These are phyloP conservation scores for Plasmodium ovale DNA, from an alignment of 169 alveolate genomes.

Conservation along the genomic window DNA sequence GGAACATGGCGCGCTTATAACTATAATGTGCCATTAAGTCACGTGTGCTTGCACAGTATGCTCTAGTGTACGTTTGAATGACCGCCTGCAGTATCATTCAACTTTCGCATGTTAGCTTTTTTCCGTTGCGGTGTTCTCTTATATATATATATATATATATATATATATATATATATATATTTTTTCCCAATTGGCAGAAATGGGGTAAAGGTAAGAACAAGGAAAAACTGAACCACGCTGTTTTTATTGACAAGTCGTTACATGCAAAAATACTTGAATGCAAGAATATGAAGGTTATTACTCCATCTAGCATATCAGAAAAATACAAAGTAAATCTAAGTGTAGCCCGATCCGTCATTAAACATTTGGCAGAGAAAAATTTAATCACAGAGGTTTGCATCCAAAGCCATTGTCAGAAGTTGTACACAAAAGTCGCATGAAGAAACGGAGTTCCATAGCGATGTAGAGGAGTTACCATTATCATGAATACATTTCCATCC, in stretches of 20 bases:
- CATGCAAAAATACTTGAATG: constrained; percentile 93
- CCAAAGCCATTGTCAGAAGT: constrained; percentile 88
- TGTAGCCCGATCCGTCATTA: constrained; percentile 92
- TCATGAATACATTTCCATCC: too few relatives aligned
- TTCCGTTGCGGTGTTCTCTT: not conserved
- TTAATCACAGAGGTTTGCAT: constrained; percentile 91
- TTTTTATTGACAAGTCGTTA: constrained; percentile 93
- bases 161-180: not conserved
- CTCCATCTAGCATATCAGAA: constrained; percentile 94
- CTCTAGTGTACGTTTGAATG: too few relatives aligned
- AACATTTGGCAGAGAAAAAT: constrained; percentile 87
- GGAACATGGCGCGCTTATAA: not conserved
- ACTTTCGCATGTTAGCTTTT: not conserved
- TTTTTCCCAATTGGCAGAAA: constrained; percentile 80
- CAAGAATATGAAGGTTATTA: constrained; percentile 93
- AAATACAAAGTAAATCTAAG: constrained; percentile 93
- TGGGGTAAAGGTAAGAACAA: constrained; percentile 93
- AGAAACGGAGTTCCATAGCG: too few relatives aligned
- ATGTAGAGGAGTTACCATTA: too few relatives aligned
- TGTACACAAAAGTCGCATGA: constrained; percentile 86
- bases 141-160: not conserved
- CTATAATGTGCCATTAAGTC: too few relatives aligned
- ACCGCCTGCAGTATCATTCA: too few relatives aligned
- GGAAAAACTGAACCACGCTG: constrained; percentile 97
- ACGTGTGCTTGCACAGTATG: too few relatives aligned